A percentile compares a stretch with the other conserved stretches of the same genome.
phyloP scores from a whole-genome alignment of 257 asterid genomes.

The Fraxinus excelsior region DNA sequence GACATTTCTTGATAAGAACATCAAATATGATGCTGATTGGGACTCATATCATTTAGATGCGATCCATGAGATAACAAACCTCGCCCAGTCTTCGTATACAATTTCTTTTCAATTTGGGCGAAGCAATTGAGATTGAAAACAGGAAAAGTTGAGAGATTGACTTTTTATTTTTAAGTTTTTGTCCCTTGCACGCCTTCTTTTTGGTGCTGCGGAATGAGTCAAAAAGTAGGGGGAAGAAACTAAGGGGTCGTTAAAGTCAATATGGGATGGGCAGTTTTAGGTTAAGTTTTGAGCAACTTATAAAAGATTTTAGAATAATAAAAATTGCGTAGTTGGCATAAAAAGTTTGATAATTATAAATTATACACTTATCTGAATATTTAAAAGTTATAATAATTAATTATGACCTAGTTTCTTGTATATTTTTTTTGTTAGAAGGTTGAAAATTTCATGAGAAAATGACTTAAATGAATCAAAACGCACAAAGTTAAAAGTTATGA shows the following conservation, averaged over 20 bases:
- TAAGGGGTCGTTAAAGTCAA: neutral
- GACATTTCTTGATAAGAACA: slow-evolving; percentile 48
- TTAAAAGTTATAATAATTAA: no score
- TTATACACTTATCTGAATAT: no score
- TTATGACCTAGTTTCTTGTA: no score
- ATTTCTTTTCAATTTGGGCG: neutral
- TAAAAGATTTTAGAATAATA: no score
- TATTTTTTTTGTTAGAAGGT: no score
- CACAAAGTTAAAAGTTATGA: no score
- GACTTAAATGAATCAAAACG: no score
- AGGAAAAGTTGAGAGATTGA: neutral
- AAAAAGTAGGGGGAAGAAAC: neutral
- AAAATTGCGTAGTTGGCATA: no score
- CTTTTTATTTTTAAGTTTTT: neutral
- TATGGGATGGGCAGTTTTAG: neutral
- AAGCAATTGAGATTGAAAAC: neutral
- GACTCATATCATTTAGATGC: neutral
- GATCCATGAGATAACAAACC: neutral
- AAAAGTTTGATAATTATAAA: no score
- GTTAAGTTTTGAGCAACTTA: neutral
- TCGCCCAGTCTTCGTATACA: neutral
- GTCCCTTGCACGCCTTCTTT: neutral
- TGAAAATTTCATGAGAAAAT: no score
- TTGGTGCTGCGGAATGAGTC: neutral
- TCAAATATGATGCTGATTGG: slow-evolving; percentile 13